Base-by-base conservation (phyloP, 768 basidiomycete genomes). In the Suillus weaverae region DNA sequence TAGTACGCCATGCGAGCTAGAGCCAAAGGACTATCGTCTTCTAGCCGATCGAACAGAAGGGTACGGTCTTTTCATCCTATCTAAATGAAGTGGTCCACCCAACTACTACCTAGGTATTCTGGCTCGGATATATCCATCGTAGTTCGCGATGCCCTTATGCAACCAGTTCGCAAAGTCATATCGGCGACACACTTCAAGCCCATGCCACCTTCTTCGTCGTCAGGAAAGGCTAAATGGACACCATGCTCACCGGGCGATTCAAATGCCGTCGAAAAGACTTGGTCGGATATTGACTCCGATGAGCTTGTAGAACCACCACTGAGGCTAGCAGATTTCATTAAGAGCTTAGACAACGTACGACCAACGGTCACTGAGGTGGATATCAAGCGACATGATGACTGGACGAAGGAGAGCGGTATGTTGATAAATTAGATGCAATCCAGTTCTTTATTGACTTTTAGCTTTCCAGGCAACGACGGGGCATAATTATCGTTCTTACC, bases 101-200 rank as follows among this genome's bases (percentile, higher is more conserved):
- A 54, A 59, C n/a, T 60, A 32, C 35, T 57, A 46, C 39, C 26
- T 68, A 88, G 88, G 0, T 97, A 93, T 75, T 94, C 95, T 36
- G 97, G 97, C 9, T 95, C 94, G 9, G 97, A 99, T 79, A 95
- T 99, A 60, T 88, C 96, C 2, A 91, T 96, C 68, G 83, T 97
- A 60, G 97, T 98, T 32, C 90, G 95, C 63, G 97, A 99, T 72
- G 96, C 97, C 0, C 84, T 99, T 67, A 99, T 99, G 97, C 96
- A 99, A 74, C 97, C 97, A 1, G 93, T 99, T 16, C 88, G 97
- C 61, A 99, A 99, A 75, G 94, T 99, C 53, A 86, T 98, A 57
- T 88, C 89, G 26, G 95, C 97, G 2, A 97, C 95, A 1, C 97
- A 99, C 77, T 99, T 99, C 80, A 95, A 95, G 74, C 81, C 77